Base-by-base conservation (phyloP, 306 rosid species). In the Canavalia ensiformis region DNA sequence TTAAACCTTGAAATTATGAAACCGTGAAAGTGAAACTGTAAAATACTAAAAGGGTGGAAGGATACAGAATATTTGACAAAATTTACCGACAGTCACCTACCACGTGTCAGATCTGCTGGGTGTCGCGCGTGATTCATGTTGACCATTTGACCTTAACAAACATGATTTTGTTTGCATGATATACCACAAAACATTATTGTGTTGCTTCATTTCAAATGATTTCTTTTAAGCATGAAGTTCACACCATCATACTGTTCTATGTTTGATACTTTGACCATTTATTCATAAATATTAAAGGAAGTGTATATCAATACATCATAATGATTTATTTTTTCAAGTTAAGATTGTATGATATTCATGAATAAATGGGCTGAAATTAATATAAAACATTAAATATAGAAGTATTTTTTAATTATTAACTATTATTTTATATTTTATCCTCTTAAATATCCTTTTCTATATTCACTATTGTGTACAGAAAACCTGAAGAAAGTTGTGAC, bases 161-260 rank as follows among this genome's bases (percentile, higher is more conserved):
- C 64, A 76, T 82, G 0, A 75, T 68, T 72, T 41, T 82, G 73
- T 60, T 62, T 12, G 29, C 72, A 41, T 68, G 6, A 74, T 60
- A 18, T 63, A 41, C 30, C 31, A 44, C 75, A 34, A 46, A n/a
- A 59, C 65, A 77, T 77, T 42, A 82, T 76, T 49, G 78, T 60
- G 34, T 76, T 70, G 2, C 50, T 59, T 69, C 82, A 62, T 77
- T 70, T 29, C 62, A 51, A 37, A 46, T 37, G 2, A 30, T 70
- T 77, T 41, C 69, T 35, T 54, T 70, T 68, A 30, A 84, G 81
- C 84, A 74, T 84, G 84, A 11, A 72, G 56, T 29, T 25, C 1
- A 30, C 47, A 9, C 54, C 58, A 84, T 84, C 80, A 78, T 78
- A 30, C 0, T 72, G 34, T 62, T 72, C 28, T 28, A 45, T 18